Base-by-base conservation (phyloP, 495 filamentous ascomycete genomes). In the Aspergillus biplanus region DNA sequence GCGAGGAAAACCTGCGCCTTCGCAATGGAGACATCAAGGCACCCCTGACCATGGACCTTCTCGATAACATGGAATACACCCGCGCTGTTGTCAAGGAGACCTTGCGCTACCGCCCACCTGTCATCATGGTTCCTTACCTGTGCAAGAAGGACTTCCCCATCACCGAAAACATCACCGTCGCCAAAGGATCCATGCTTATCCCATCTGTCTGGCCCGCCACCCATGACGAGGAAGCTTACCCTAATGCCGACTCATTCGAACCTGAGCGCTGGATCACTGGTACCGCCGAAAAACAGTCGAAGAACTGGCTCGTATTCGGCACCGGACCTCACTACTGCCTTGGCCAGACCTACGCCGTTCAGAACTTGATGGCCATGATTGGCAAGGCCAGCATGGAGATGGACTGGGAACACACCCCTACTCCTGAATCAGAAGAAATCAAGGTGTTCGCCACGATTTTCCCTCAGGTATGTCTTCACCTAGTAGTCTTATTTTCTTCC, bases 361-460 rank as follows among this genome's bases (percentile, higher is more conserved):
- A 91, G 55, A 96, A 97, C 70, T 81, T 99, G 65, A 94, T 90
- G 73, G 86, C 90, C 5, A 92, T 97, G 85, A 86, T 99, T 71
- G 94, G 93, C 56, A 98, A 96, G 83, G 92, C 96, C n/a, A 91
- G 91, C 68, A 82, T 97, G 73, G 82, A 87, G 67, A 82, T 98
- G 69, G 88, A 97, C 75, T 99, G 95, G 95, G 85, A 88, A 75
- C 95, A 99, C 76, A 84, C 90, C 69, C 72, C 89, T 13, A 99
- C 95, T 16, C 83, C 87, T 0, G 60, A 79, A 52, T 96, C 91
- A 0, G 96, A 99, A 79, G 88, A 96, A 73, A 98, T 99, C 76
- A 93, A 97, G 83, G 94, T 98, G 59, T 99, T 99, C 78, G 95
- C 96, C 9, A 97, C 92, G 31, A 95, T 99, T 61, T 99, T 99